Evolutionary conservation across 139 green algal species (phyloP).

Genomic region (Closterium sp.): DNA sequence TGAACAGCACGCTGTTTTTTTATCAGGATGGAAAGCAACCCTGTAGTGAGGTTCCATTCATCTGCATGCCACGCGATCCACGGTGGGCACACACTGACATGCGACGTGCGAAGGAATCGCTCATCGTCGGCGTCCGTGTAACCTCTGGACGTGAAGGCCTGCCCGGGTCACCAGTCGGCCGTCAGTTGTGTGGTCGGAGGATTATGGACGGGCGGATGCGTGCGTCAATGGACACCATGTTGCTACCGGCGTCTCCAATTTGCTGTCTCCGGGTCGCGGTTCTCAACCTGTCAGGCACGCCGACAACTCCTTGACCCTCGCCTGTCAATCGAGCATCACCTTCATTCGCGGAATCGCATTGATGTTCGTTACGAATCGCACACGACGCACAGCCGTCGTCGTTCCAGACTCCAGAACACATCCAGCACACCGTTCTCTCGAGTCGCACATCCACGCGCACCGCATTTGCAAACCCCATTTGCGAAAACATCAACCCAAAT

Average conservation of each 20-base stretch:
- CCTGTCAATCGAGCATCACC: background rate
- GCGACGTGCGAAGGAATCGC: background rate
- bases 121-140: background rate
- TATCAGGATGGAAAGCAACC: no score
- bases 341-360: background rate
- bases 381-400: background rate
- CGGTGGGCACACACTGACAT: background rate
- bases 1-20: no score
- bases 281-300: background rate
- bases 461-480: background rate
- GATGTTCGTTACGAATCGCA: background rate
- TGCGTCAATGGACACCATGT: background rate
- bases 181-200: background rate
- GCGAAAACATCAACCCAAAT: background rate
- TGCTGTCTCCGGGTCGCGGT: background rate
- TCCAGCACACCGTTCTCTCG: background rate
- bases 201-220: background rate
- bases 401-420: background rate
- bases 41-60: no score
- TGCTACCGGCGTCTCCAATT: background rate
- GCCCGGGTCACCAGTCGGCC: background rate
- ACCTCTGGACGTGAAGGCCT: background rate
- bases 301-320: background rate
- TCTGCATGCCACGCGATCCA: background rate
- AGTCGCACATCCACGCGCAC: background rate